Evolutionary conservation across 495 filamentous ascomycete species (phyloP).

Genomic region (Amphirosellinia nigrospora): DNA sequence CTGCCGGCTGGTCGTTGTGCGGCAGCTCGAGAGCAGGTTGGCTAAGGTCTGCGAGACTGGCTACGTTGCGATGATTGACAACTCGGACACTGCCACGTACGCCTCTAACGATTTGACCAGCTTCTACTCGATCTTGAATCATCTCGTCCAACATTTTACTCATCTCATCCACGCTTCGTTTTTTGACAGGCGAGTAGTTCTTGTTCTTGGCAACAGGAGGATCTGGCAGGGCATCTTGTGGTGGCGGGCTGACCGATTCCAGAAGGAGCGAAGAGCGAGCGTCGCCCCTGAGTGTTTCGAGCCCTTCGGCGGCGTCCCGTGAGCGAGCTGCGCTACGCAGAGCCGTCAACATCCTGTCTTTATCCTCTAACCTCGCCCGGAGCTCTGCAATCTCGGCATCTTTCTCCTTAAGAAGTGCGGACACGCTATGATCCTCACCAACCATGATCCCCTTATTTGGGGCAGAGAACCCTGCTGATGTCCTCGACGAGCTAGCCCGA

Average conservation of each 20-base stretch:
- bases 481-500: constrained; percentile 84
- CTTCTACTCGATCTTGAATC: constrained; percentile 85
- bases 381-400: constrained; percentile 94
- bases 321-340: constrained; percentile 87
- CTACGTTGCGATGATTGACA: constrained; percentile 42
- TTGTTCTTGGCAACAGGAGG: constrained; percentile 44
- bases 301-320: constrained; percentile 76
- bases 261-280: constrained; percentile 53
- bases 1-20: constrained; percentile 38
- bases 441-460: constrained; percentile 64
- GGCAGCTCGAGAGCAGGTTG: constrained; percentile 43
- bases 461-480: constrained; percentile 70
- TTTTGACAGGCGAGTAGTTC: constrained; percentile 46
- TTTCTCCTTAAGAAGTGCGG: constrained; percentile 78
- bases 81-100: constrained; percentile 62
- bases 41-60: constrained; percentile 29
- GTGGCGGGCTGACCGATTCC: constrained; percentile 41
- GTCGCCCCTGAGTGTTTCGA: constrained; percentile 50
- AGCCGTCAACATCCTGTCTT: constrained; percentile 90
- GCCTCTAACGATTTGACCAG: constrained; percentile 66
- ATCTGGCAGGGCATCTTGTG: constrained; percentile 45
- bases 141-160: constrained; percentile 91
- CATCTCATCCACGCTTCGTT: constrained; percentile 82
- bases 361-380: constrained; percentile 88
- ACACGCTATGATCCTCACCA: constrained; percentile 71